Conservation (phyloP, 306 rosid species). For the Trifolium repens region DNA sequence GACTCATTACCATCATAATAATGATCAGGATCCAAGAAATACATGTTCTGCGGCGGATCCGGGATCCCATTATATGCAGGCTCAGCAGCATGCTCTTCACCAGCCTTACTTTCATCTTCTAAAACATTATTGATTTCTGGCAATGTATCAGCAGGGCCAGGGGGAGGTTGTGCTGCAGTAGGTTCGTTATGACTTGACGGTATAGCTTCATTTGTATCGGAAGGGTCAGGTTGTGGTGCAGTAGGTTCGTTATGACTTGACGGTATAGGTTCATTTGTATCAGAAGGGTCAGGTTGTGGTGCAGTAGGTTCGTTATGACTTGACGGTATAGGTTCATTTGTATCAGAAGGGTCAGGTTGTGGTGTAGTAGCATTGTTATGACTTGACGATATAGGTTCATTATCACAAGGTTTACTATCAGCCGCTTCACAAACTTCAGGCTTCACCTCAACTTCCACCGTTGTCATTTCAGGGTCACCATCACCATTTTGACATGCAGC, state of each 20-base stretch:
- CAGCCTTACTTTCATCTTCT: constrained; percentile 49
- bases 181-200: constrained; percentile 45
- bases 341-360: constrained; percentile 49
- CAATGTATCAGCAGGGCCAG: constrained; percentile 49
- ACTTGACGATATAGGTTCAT: constrained; percentile 32
- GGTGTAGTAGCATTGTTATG: constrained; percentile 44
- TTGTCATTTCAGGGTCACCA: constrained; percentile 36
- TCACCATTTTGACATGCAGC: constrained; percentile 31
- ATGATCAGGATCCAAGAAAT: constrained; percentile 65
- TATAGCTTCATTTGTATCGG: constrained; percentile 46
- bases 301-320: background rate
- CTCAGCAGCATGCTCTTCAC: constrained; percentile 54
- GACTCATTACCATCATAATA: constrained; percentile 79
- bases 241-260: background rate
- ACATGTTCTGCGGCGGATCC: constrained; percentile 51
- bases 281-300: constrained; percentile 50
- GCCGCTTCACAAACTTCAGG: constrained; percentile 53
- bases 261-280: constrained; percentile 40
- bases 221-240: constrained; percentile 44
- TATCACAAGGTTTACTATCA: constrained; percentile 38
- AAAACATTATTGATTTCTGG: constrained; percentile 44
- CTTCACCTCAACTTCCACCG: constrained; percentile 46
- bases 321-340: constrained; percentile 40
- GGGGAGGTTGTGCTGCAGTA: constrained; percentile 42
- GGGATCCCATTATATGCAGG: constrained; percentile 63